Percentiles rank a stretch among this genome's conserved stretches.
phyloP scores from a whole-genome alignment of 139 green algal species.

The Medakamo hakoo region DNA sequence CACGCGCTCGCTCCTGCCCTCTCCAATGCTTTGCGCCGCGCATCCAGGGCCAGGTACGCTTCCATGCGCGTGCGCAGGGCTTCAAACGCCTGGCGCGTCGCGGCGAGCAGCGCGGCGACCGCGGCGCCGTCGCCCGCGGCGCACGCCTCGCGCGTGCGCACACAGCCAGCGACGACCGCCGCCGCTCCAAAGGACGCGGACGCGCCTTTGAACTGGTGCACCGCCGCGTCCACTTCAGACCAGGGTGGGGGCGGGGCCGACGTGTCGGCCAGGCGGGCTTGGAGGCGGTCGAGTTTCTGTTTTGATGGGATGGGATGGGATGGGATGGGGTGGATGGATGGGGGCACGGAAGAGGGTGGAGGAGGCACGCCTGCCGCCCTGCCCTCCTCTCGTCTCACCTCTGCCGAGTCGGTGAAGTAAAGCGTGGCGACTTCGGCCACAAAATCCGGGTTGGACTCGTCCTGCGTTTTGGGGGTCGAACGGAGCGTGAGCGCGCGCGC shows the following conservation, averaged over 20 bases:
- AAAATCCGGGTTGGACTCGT: constrained; percentile 71
- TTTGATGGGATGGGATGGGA: too few relatives aligned
- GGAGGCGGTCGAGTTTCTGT: constrained; percentile 15
- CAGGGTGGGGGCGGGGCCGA: constrained; percentile 19
- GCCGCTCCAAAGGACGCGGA: constrained; percentile 38
- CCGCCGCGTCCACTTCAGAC: constrained; percentile 53
- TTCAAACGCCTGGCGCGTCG: not conserved
- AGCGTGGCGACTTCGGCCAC: constrained; percentile 59
- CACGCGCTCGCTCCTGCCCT: not conserved
- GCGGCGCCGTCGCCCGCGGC: constrained; percentile 13
- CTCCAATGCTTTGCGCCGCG: too few relatives aligned
- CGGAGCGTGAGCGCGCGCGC: not conserved
- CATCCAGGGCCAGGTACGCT: not conserved
- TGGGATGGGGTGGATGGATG: too few relatives aligned
- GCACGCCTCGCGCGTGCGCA: constrained; percentile 47
- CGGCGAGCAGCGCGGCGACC: constrained; percentile 12
- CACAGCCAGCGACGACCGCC: constrained; percentile 33
- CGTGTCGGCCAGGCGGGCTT: not conserved
- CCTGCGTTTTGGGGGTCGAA: too few relatives aligned
- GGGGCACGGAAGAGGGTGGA: too few relatives aligned
- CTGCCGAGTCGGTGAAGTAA: constrained; percentile 56
- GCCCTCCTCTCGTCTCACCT: constrained; percentile 47
- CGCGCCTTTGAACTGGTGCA: constrained; percentile 80
- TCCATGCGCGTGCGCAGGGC: not conserved
- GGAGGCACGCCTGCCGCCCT: too few relatives aligned